Conservation (phyloP, 345 rosid species). For the Euphorbia peplus region DNA sequence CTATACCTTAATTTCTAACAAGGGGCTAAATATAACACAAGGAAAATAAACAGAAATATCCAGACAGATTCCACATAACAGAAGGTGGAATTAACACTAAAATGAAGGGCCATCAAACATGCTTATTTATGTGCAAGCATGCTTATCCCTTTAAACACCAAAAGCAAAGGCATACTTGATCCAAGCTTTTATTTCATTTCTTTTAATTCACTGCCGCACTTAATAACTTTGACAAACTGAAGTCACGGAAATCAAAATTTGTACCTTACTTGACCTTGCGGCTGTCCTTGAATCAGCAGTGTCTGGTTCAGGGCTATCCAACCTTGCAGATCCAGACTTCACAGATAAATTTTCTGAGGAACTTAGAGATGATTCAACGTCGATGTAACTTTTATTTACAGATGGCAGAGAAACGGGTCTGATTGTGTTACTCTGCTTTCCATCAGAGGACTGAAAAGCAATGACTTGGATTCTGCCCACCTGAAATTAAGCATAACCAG, state of each 20-base stretch:
- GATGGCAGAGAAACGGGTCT: slow-evolving; percentile 50
- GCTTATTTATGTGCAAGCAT: not conserved
- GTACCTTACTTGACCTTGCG: slow-evolving; percentile 53
- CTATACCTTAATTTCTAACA: not conserved
- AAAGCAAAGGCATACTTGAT: not conserved
- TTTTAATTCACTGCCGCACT: not conserved
- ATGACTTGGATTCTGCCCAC: slow-evolving; percentile 96
- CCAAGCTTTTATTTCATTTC: not conserved
- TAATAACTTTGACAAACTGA: not conserved
- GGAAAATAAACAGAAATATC: not conserved
- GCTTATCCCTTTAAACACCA: not conserved
- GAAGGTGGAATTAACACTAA: not conserved
- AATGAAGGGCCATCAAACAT: not conserved
- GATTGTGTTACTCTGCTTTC: slow-evolving; percentile 54
- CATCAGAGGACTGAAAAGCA: slow-evolving; percentile 95
- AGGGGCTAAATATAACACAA: not conserved
- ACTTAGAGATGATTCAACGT: slow-evolving; percentile 76
- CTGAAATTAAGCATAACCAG: slow-evolving; percentile 35
- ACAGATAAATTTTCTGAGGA: slow-evolving; percentile 45
- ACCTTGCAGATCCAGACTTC: slow-evolving; percentile 45
- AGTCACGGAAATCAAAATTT: slow-evolving; percentile 5
- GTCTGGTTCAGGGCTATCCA: slow-evolving; percentile 54
- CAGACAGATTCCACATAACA: not conserved
- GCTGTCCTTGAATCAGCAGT: slow-evolving; percentile 59
- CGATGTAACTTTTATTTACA: slow-evolving; percentile 51